phyloP scores from a whole-genome alignment of 1,139 yeast genomes.

The Magnusiomyces magnusii region DNA sequence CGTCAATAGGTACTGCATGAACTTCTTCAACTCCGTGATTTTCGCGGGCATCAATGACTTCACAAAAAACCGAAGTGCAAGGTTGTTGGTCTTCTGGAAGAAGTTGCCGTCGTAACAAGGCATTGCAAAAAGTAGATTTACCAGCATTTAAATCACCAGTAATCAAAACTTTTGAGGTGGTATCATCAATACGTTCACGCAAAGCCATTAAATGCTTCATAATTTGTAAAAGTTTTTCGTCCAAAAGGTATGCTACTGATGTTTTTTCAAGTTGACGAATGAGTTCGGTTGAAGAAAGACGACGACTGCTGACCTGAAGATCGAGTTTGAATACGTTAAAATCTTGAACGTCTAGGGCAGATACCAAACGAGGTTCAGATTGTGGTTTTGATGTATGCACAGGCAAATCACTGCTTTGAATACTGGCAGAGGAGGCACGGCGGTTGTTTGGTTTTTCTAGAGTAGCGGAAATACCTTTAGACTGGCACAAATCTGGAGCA shows the following conservation, averaged over 20 bases:
- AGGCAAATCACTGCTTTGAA: conserved; percentile 3
- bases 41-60: conserved; percentile 76
- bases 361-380: conserved; percentile 20
- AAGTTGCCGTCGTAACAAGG: conserved; percentile 65
- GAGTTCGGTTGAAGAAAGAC: conserved; percentile 38
- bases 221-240: conserved; percentile 52
- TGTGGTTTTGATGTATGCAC: conserved; percentile 6
- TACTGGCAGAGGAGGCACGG: conserved; percentile 1
- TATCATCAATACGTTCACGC: conserved; percentile 81
- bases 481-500: neutral
- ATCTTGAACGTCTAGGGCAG: conserved; percentile 28
- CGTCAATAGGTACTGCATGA: conserved; percentile 72
- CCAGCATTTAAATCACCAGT: conserved; percentile 98
- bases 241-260: conserved; percentile 58
- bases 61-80: conserved; percentile 94
- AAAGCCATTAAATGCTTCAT: conserved; percentile 62
- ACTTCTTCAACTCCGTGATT: conserved; percentile 79
- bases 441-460: conserved; percentile 6
- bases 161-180: conserved; percentile 86
- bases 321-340: conserved; percentile 59
- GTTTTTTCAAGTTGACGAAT: conserved; percentile 52
- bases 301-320: conserved; percentile 47
- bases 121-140: conserved; percentile 92
- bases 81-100: conserved; percentile 98
- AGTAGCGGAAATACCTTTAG: conserved; percentile 16